These are phyloP conservation scores for Mucor lusitanicus DNA, from an alignment of 371 early-diverging fungal genomes.

Conservation along the genomic window DNA sequence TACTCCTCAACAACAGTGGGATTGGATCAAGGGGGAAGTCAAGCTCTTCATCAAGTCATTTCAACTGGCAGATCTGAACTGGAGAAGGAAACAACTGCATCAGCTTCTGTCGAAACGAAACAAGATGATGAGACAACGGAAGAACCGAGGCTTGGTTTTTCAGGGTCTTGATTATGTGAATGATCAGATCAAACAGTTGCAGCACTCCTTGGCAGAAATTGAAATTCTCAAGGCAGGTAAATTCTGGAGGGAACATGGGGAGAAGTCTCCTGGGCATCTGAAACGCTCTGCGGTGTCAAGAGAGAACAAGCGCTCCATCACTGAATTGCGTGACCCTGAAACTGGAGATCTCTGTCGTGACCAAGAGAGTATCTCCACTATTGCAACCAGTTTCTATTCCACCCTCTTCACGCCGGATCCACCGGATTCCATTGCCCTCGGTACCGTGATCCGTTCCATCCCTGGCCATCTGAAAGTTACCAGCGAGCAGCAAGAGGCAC, in stretches of 20 bases:
- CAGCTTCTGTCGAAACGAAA: neutral
- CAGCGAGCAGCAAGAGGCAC: too few relatives aligned
- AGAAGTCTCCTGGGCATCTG: too few relatives aligned
- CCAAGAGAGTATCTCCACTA: neutral
- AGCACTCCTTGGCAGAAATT: too few relatives aligned
- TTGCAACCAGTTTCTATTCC: neutral
- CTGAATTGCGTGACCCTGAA: neutral
- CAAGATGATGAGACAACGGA: neutral
- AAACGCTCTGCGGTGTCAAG: neutral
- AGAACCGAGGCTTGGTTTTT: neutral
- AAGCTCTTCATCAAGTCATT: neutral
- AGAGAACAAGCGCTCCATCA: neutral
- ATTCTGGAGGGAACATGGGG: too few relatives aligned
- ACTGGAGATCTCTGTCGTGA: neutral
- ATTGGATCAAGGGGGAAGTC: neutral
- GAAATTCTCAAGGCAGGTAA: too few relatives aligned
- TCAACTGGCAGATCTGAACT: neutral
- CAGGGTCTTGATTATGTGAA: neutral
- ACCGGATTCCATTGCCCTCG: neutral
- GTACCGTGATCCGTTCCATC: neutral
- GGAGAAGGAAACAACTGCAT: neutral
- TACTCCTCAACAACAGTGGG: neutral
- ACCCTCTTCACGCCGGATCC: neutral
- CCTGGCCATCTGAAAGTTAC: neutral
- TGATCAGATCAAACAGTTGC: too few relatives aligned